These are phyloP conservation scores for Globisporangium cystogenes DNA, from an alignment of 352 stramenopile species.

Conservation along the genomic window DNA sequence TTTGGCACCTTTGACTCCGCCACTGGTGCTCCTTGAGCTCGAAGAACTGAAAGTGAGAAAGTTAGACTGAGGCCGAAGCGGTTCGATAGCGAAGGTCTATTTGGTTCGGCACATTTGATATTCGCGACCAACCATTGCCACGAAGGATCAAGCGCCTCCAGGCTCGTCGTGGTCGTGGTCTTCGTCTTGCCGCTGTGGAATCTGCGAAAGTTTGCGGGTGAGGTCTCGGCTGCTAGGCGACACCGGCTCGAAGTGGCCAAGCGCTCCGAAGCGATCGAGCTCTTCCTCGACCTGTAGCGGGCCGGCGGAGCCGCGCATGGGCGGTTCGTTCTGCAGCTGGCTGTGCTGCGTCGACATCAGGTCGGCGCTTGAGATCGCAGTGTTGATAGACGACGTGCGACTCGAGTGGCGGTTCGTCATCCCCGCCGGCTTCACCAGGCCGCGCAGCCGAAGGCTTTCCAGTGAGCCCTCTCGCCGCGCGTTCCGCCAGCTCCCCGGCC, in stretches of 20 bases:
- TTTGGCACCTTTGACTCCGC: no score
- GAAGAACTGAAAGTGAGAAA: no score
- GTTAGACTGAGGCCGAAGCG: no score
- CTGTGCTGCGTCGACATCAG: constrained; percentile 18
- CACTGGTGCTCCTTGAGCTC: no score
- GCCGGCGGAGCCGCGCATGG: not conserved
- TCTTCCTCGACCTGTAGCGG: constrained; percentile 2
- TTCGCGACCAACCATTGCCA: not conserved
- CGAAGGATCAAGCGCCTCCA: not conserved
- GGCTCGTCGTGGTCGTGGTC: constrained; percentile 9
- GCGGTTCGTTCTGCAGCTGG: constrained; percentile 20
- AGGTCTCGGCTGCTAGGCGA: constrained; percentile 4
- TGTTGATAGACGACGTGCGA: constrained; percentile 20
- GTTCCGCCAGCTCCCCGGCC: constrained; percentile 47
- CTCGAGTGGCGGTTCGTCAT: constrained; percentile 28
- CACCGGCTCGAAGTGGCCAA: not conserved
- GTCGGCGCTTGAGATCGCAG: constrained; percentile 17
- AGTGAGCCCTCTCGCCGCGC: constrained; percentile 25
- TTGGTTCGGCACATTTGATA: not conserved
- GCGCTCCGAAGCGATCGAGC: not conserved
- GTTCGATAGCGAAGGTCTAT: no score
- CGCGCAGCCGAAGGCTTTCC: constrained; percentile 29
- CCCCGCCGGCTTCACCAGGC: constrained; percentile 16
- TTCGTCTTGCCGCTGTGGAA: constrained; percentile 13
- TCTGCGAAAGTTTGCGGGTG: constrained; percentile 8